These are phyloP conservation scores for Heritiera littoralis DNA, from an alignment of 345 rosid genomes.

Conservation along the genomic window DNA sequence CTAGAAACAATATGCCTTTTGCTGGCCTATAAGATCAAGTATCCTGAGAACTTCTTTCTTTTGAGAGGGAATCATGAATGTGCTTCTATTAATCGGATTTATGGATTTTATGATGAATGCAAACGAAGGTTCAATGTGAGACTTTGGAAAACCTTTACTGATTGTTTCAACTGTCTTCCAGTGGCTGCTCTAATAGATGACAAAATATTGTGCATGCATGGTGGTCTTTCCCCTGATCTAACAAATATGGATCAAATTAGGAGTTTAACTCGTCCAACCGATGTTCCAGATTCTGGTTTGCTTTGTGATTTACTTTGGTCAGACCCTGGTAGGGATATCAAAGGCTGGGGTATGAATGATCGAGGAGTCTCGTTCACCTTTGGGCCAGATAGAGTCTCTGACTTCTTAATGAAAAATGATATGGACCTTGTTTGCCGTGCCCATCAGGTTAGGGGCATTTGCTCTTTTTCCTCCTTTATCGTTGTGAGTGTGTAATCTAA, in stretches of 20 bases:
- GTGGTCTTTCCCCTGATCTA: constrained; percentile 91
- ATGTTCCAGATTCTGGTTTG: constrained; percentile 85
- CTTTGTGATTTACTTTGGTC: constrained; percentile 95
- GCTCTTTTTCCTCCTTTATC: constrained; percentile 5
- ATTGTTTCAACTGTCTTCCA: constrained; percentile 91
- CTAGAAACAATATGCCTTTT: constrained; percentile 74
- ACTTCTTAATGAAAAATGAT: constrained; percentile 67
- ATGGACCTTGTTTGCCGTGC: constrained; percentile 97
- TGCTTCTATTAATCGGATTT: constrained; percentile 86
- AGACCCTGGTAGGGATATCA: constrained; percentile 74
- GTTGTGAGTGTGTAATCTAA: not conserved
- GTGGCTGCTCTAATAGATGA: constrained; percentile 90
- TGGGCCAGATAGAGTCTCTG: constrained; percentile 72
- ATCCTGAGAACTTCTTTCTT: constrained; percentile 87
- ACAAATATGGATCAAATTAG: constrained; percentile 72
- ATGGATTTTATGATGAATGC: constrained; percentile 94
- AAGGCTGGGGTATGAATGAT: constrained; percentile 93
- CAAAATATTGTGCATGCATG: constrained; percentile 94
- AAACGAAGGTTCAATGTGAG: constrained; percentile 84
- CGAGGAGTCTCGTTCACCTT: constrained; percentile 89
- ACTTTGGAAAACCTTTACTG: constrained; percentile 80
- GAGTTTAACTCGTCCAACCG: constrained; percentile 70
- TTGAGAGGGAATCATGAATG: constrained; percentile 87
- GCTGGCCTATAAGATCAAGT: constrained; percentile 83
- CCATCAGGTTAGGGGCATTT: constrained; percentile 62